Base-by-base conservation (phyloP, 768 basidiomycete genomes). In the Xerocomus potaroensis region DNA sequence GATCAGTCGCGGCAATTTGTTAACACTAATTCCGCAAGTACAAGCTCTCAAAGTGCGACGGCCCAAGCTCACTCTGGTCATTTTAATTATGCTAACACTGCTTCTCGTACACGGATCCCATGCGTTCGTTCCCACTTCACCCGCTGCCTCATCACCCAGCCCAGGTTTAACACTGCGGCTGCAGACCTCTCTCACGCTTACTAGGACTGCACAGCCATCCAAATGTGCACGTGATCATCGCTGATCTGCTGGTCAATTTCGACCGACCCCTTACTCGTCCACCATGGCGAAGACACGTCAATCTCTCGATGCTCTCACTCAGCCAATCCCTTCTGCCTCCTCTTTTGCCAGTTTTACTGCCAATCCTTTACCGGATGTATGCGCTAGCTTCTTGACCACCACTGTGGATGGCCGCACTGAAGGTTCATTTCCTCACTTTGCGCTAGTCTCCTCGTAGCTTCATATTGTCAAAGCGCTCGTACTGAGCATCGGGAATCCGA, bases 341-440 rank as follows among this genome's bases (percentile, higher is more conserved):
- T 47, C 64, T 3, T 37, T 44, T 29, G 41, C 64, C 23, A 43
- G 38, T 1, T 50, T 55, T 26, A 2, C 23, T 4, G 27, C 45
- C 0, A 36, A 47, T n/a, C 36, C 53, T 3, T 57, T 54, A 6
- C 44, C 45, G 27, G 65, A 67, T 74, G 68, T 84, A 78, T 89
- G 87, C 74, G 87, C 87, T 16, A 87, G 84, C 58, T 67, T 89
- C 8, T 65, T 82, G 21, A 87, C 86, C 0, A 68, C 67, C 3
- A 79, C 75, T 43, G 59, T 58, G n/a, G 62, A 72, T n/a, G 84
- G 83, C 9, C 73, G 78, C 35, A 81, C 73, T 59, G 85, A 89
- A 74, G 80, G 87, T 84, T 30, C 16, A 18, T 15, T 46, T 16
- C 43, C 22, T 5, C 27, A 1, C 14, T 18, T 26, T 5, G 16